A percentile compares a stretch with the other conserved stretches of the same genome.
Evolutionary conservation across 768 basidiomycete species (phyloP).

Genomic region (Podaxis sp.): DNA sequence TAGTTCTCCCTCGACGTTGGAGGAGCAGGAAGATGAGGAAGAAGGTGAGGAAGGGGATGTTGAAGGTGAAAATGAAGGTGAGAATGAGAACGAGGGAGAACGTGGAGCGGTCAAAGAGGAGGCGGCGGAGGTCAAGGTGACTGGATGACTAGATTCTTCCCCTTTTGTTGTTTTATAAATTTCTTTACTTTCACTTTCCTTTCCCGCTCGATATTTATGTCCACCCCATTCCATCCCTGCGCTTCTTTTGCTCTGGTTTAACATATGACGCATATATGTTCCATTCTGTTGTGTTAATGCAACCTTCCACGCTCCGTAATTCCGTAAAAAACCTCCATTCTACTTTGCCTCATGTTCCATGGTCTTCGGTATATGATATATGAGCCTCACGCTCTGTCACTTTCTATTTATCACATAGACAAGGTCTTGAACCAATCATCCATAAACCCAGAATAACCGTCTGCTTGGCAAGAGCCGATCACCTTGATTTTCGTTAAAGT

Average conservation of each 20-base stretch:
- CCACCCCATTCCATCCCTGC: background rate
- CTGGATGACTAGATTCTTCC: slow-evolving; percentile 22
- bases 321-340: background rate
- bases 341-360: background rate
- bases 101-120: slow-evolving; percentile 12
- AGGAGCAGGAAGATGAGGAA: slow-evolving; percentile 27
- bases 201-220: background rate
- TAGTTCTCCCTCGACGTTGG: slow-evolving; percentile 22
- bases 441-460: too few relatives aligned
- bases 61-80: slow-evolving; percentile 31
- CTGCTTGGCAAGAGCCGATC: too few relatives aligned
- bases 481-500: background rate
- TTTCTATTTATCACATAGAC: background rate
- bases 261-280: background rate
- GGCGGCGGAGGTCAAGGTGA: slow-evolving; percentile 32
- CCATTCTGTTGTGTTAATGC: background rate
- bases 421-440: background rate
- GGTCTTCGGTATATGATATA: background rate
- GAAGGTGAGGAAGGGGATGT: slow-evolving; percentile 28
- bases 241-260: background rate
- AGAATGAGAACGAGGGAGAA: background rate
- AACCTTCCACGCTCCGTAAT: background rate
- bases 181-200: background rate
- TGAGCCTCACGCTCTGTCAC: background rate
- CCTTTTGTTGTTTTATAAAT: background rate